A percentile compares a stretch with the other conserved stretches of the same genome.
These are phyloP conservation scores for Nematocida ironsii DNA, from an alignment of 371 early-diverging fungal species.

Conservation along the genomic window DNA sequence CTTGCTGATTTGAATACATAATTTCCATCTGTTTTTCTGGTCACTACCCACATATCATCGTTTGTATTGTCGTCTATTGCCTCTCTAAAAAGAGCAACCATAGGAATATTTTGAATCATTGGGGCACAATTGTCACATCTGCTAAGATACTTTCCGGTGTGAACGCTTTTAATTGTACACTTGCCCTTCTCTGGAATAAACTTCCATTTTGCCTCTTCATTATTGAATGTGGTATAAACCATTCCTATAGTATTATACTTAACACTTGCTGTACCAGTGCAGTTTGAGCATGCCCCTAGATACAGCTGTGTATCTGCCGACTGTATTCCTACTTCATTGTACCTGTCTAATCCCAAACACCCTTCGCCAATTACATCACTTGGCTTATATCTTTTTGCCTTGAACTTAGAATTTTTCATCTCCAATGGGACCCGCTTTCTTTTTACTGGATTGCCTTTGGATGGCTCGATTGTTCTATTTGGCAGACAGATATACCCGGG, in stretches of 20 bases:
- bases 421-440: neutral
- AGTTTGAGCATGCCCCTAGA: slow-evolving; percentile 21
- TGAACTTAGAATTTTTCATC: neutral
- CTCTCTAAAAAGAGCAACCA: slow-evolving; percentile 14
- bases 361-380: neutral
- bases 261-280: neutral
- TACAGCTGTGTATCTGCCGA: slow-evolving; percentile 27
- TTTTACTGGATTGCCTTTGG: neutral
- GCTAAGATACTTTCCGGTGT: slow-evolving; percentile 31
- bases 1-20: slow-evolving; percentile 34
- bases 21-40: slow-evolving; percentile 3
- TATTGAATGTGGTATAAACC: slow-evolving; percentile 47
- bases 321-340: slow-evolving; percentile 14
- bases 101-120: neutral
- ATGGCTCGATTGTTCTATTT: neutral
- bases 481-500: slow-evolving; percentile 26
- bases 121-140: slow-evolving; percentile 34
- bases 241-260: slow-evolving; percentile 34
- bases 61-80: slow-evolving; percentile 29
- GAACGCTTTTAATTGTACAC: slow-evolving; percentile 45
- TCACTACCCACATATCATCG: slow-evolving; percentile 45
- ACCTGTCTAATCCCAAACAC: slow-evolving; percentile 39
- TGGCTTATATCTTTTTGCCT: neutral
- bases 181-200: neutral
- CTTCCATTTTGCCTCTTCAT: slow-evolving; percentile 35